A percentile compares a stretch with the other conserved stretches of the same genome.
phyloP scores from a whole-genome alignment of 2,329 filamentous ascomycete genomes.

The Chaetothyriales sp. region DNA sequence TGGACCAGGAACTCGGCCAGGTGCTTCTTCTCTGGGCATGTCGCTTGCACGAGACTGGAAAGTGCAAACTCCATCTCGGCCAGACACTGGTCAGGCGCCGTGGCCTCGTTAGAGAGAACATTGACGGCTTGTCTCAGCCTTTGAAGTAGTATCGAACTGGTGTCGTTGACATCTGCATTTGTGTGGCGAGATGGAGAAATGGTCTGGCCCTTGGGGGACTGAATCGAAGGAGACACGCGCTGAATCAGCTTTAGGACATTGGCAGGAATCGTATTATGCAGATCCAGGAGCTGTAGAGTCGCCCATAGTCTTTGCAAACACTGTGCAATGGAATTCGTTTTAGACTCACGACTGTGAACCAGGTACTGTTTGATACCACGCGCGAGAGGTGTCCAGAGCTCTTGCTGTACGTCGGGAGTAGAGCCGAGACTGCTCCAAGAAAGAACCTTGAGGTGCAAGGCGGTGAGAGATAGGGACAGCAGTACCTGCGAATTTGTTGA shows the following conservation, averaged over 20 bases:
- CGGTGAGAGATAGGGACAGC: constrained; percentile 22
- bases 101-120: not conserved
- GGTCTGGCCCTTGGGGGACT: not conserved
- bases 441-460: constrained; percentile 27
- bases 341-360: not conserved
- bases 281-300: not conserved
- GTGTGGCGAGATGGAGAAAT: not conserved
- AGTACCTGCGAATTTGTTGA: not conserved
- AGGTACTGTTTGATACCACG: not conserved
- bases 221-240: not conserved
- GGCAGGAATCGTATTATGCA: not conserved
- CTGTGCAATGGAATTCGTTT: not conserved
- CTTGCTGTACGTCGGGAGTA: constrained; percentile 26
- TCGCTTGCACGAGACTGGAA: not conserved
- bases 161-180: not conserved
- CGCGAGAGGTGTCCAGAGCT: constrained; percentile 29
- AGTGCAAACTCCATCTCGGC: not conserved
- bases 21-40: not conserved
- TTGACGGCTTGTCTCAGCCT: not conserved
- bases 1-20: not conserved
- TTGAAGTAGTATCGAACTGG: not conserved
- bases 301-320: not conserved
- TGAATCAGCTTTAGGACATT: not conserved
- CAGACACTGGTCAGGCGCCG: not conserved
- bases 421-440: constrained; percentile 30